Evolutionary conservation across 495 filamentous ascomycete genomes (phyloP).

Genomic region (Penicillium riverlandense): DNA sequence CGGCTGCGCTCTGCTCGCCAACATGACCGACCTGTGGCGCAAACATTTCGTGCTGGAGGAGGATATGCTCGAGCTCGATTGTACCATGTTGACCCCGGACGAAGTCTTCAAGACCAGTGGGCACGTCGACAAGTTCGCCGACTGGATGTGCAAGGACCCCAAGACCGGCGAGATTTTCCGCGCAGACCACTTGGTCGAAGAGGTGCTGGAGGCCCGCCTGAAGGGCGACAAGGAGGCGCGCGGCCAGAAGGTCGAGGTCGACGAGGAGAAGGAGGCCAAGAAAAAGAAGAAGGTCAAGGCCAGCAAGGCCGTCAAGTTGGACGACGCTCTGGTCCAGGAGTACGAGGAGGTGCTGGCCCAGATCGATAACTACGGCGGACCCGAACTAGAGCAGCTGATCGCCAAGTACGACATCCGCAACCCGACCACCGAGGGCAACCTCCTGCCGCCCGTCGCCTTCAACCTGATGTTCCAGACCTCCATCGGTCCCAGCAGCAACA

Average conservation of each 20-base stretch:
- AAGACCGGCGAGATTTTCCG: constrained; percentile 95
- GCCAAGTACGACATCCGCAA: constrained; percentile 60
- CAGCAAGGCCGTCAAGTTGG: constrained; percentile 52
- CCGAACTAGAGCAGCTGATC: constrained; percentile 57
- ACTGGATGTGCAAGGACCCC: constrained; percentile 99
- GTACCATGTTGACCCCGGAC: constrained; percentile 75
- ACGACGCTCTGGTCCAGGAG: constrained; percentile 56
- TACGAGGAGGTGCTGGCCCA: constrained; percentile 65
- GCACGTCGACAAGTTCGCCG: constrained; percentile 95
- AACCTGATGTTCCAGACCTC: constrained; percentile 72
- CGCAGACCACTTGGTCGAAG: constrained; percentile 93
- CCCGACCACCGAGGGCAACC: constrained; percentile 51
- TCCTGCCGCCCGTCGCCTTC: constrained; percentile 59
- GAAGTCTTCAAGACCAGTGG: constrained; percentile 93
- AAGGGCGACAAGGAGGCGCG: constrained; percentile 76
- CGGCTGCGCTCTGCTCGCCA: constrained; percentile 70
- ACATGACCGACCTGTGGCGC: constrained; percentile 86
- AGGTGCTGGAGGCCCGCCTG: constrained; percentile 75
- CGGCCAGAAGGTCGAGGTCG: constrained; percentile 61
- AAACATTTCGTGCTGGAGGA: constrained; percentile 89
- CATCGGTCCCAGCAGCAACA: constrained; percentile 59
- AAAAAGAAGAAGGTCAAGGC: constrained; percentile 59
- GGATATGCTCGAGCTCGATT: constrained; percentile 87
- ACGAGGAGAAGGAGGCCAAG: constrained; percentile 56
- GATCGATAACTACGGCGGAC: constrained; percentile 63